Evolutionary conservation across 2,329 filamentous ascomycete species (phyloP), one percentile per base, ranked within the genome.

Genomic region (Sporothrix brasiliensis): DNA sequence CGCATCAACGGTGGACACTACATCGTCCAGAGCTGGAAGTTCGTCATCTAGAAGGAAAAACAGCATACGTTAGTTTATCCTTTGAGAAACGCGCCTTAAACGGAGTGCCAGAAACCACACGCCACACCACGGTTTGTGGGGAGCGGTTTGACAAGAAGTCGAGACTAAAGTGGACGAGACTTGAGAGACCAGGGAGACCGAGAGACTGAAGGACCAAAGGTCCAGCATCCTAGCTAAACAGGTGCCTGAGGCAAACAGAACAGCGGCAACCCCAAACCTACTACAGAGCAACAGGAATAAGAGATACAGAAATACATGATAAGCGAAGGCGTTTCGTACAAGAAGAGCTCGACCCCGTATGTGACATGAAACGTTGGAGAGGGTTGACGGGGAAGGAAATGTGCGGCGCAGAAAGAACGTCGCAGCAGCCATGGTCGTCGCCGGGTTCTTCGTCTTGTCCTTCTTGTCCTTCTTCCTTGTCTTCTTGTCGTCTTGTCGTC

Each of bases 1-100:
- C 3, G 88, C 88, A 77, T 92, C 89, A 53, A 92, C 87, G n/a
- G 86, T 89, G 56, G 83, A 83, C 2, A 83, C 84, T 14, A 85
- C 88, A 74, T 89, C 88, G 72, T 89, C 87, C 60, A 89, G 81
- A 13, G 84, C 86, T 71, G 83, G 81, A n/a, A 88, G 79, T 66
- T 88, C 85, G 76, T 91, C 88, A 79, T 90, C 89, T 91, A 52
- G 19, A 52, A n/a, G 24, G 21, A 67, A 56, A 80, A 75, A 76
- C 10, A 24, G 21, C 77, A 76, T 19, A 27, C 34, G 61, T 63
- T 34, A 70, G 49, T 34, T 27, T 19, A 47, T 34, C 58, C 27
- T 47, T 47, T 21, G 11, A 27, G 34, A 58, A 58, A 11, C 10
- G 30, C 44, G 39, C 39, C 58, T 61, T 16, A 24, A 19, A n/a